Evolutionary conservation across 805 yeast genomes (phyloP), one percentile per base, ranked within the genome.

Genomic region (Cyberlindnera sargentensis): DNA sequence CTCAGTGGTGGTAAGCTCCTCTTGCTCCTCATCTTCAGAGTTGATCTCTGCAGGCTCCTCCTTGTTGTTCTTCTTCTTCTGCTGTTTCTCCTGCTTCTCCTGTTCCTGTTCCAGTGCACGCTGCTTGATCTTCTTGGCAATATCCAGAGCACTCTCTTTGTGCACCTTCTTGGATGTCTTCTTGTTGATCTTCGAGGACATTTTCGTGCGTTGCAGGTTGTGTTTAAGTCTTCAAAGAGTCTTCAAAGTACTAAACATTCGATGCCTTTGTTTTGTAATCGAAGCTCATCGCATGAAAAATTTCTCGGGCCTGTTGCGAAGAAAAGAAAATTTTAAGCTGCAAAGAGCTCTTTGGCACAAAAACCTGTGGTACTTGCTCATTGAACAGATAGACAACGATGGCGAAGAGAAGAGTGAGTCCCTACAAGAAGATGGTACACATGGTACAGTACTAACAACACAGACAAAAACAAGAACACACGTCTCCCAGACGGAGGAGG

Each of bases 401-500:
- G 80, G 80, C 77, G 34, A 71, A 69, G 53, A 69, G 78, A 70
- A 75, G 76, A 67, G 71, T 67, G 56, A 35, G 69, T 57, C 20
- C 20, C 20, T 15, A 15, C 20, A 15, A 15, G 20, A 8, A 5
- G 15, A 10, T 15, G 34, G 32, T 28, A 5, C 9, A 6, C 11
- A n/a, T 31, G 30, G 5, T 15, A 15, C 20, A 15, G 20, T 15
- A 15, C 20, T 15, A 15, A 15, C 20, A 15, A 15, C 20, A 9
- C 33, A 76, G 75, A 75, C 71, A 44, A 90, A 89, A 68, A 85
- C 80, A 62, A 83, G 96, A 76, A 91, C 98, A 11, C 97, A 90
- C 62, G 84, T 71, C 40, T 73, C 73, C 47, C 66, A 66, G 31
- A 67, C 77, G 26, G 82, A 77, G 49, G 95, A 82, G 52, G 87